Evolutionary conservation across 768 basidiomycete species (phyloP).

Genomic region (Tephrocybe sp.): DNA sequence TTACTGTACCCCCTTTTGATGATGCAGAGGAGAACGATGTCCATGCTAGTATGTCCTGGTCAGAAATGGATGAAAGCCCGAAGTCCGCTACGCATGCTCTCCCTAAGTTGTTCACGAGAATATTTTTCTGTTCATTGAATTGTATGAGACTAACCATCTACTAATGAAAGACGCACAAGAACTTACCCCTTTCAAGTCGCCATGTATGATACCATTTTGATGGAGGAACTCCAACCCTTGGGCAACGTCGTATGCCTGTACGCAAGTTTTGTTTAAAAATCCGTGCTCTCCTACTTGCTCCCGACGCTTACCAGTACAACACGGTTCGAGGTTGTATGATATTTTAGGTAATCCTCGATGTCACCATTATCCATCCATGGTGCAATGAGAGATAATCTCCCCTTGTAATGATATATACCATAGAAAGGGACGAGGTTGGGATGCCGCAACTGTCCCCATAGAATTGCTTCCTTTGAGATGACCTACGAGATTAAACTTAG

Average conservation of each 20-base stretch:
- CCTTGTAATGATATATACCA: not conserved
- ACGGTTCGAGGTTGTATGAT: not conserved
- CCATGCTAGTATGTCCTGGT: conserved; percentile 10
- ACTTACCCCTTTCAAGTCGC: conserved; percentile 41
- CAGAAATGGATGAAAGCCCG: conserved; percentile 16
- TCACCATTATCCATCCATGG: conserved; percentile 5
- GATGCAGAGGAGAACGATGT: conserved; percentile 7
- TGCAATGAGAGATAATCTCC: not conserved
- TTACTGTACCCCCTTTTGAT: conserved; percentile 9
- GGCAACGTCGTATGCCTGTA: conserved; percentile 26
- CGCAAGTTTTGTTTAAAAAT: not conserved
- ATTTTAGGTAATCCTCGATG: not conserved
- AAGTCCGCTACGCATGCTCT: conserved; percentile 22
- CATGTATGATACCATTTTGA: conserved; percentile 34
- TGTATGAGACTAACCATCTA: not conserved
- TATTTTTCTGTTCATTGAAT: conserved; percentile 14
- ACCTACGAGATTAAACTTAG: not conserved
- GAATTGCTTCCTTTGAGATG: not conserved
- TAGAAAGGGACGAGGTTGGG: conserved; percentile 2
- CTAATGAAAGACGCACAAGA: not conserved
- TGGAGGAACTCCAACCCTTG: conserved; percentile 31
- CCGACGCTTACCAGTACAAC: not conserved
- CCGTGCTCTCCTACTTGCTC: not conserved
- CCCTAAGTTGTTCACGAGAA: conserved; percentile 17
- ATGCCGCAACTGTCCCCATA: not conserved